These are phyloP conservation scores for Gnaphalium uliginosum DNA, from an alignment of 129 eudicot species.

Conservation along the genomic window DNA sequence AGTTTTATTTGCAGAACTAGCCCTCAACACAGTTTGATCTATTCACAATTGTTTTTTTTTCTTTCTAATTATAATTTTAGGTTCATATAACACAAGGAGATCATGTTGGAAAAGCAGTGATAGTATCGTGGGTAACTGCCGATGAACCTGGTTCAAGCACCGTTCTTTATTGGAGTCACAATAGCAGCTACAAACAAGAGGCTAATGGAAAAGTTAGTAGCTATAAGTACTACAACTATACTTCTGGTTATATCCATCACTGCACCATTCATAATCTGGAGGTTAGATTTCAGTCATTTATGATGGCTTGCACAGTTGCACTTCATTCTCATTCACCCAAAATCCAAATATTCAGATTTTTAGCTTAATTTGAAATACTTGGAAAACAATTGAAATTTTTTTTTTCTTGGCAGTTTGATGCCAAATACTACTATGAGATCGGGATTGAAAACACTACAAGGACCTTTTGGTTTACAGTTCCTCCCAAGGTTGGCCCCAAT, in stretches of 20 bases:
- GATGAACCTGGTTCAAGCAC: slow-evolving; percentile 61
- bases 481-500: not conserved
- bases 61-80: slow-evolving; percentile 12
- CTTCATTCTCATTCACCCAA: not conserved
- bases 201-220: slow-evolving; percentile 48
- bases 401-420: not conserved
- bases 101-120: slow-evolving; percentile 48
- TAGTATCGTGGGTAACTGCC: slow-evolving; percentile 87
- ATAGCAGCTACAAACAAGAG: slow-evolving; percentile 33
- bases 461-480: not conserved
- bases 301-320: not conserved
- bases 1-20: not conserved
- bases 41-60: not conserved
- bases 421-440: not conserved
- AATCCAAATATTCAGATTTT: not conserved
- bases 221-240: slow-evolving; percentile 66
- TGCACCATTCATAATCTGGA: slow-evolving; percentile 57
- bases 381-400: too few relatives aligned
- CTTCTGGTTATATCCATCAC: slow-evolving; percentile 86
- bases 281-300: slow-evolving; percentile 28
- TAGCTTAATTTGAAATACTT: not conserved
- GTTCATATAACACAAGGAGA: slow-evolving; percentile 95
- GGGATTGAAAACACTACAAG: not conserved
- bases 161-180: slow-evolving; percentile 61
- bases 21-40: not conserved